Evolutionary conservation across 805 yeast genomes (phyloP).

Genomic region (Yarrowia deformans): DNA sequence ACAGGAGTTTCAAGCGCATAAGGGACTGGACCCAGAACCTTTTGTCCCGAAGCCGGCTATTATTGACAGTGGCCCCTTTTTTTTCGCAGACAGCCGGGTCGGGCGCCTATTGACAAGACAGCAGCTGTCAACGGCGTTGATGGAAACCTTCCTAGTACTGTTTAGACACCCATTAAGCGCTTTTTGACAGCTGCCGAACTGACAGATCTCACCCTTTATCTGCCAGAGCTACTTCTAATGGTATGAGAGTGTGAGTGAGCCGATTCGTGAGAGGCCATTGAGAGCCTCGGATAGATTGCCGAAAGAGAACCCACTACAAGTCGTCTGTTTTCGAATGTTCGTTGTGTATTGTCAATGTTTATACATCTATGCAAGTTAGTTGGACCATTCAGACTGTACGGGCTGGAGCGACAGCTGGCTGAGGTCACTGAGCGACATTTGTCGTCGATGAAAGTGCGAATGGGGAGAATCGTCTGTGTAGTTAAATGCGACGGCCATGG

Average conservation of each 20-base stretch:
- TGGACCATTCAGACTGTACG: slow-evolving; percentile 34
- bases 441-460: slow-evolving; percentile 32
- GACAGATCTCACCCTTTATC: background rate
- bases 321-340: background rate
- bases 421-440: slow-evolving; percentile 32
- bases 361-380: slow-evolving; percentile 39
- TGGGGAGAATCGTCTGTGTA: slow-evolving; percentile 25
- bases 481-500: slow-evolving; percentile 37
- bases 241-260: no score
- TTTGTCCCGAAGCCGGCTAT: background rate
- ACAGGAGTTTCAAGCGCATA: background rate
- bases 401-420: slow-evolving; percentile 35
- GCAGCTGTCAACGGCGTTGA: background rate
- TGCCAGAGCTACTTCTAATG: no score
- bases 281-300: no score
- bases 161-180: background rate
- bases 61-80: background rate
- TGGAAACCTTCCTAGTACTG: background rate
- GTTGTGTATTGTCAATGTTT: background rate
- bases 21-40: background rate
- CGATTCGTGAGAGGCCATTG: background rate
- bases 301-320: no score
- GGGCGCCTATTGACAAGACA: background rate
- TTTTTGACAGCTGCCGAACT: background rate
- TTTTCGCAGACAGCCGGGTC: background rate